Evolutionary conservation across 768 basidiomycete species (phyloP).

Genomic region (Amanita phalloides): DNA sequence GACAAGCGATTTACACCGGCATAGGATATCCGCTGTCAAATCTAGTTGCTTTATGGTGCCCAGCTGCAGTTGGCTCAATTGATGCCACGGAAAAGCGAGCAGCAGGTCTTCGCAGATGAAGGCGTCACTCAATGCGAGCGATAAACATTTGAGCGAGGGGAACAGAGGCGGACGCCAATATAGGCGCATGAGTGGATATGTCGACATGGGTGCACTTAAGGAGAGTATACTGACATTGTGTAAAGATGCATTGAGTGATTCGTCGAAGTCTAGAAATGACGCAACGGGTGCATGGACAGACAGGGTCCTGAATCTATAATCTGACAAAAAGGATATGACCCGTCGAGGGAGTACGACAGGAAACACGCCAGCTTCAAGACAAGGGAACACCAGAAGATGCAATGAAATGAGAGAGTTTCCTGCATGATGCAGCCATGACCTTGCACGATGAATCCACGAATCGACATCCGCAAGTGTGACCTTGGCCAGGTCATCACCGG

Average conservation of each 20-base stretch:
- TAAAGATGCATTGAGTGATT: background rate
- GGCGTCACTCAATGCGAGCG: background rate
- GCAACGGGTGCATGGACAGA: background rate
- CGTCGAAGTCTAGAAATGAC: background rate
- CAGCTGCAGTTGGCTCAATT: background rate
- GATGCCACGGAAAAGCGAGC: background rate
- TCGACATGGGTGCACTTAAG: background rate
- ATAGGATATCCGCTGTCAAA: background rate
- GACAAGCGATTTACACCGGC: background rate
- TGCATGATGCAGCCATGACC: background rate
- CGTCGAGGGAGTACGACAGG: background rate
- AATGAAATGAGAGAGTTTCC: background rate
- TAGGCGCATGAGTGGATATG: background rate
- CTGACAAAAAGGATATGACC: background rate
- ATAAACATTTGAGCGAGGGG: background rate
- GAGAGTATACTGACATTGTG: background rate
- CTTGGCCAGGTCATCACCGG: background rate
- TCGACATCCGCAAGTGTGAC: background rate
- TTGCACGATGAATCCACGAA: background rate
- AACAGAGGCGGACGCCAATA: background rate
- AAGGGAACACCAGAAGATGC: background rate
- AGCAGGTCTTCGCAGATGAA: background rate
- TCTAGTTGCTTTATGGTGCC: background rate
- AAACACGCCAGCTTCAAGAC: background rate
- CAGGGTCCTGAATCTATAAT: background rate